Evolutionary conservation across 805 yeast genomes (phyloP).

Genomic region (Wilhelminamyces savonicus): DNA sequence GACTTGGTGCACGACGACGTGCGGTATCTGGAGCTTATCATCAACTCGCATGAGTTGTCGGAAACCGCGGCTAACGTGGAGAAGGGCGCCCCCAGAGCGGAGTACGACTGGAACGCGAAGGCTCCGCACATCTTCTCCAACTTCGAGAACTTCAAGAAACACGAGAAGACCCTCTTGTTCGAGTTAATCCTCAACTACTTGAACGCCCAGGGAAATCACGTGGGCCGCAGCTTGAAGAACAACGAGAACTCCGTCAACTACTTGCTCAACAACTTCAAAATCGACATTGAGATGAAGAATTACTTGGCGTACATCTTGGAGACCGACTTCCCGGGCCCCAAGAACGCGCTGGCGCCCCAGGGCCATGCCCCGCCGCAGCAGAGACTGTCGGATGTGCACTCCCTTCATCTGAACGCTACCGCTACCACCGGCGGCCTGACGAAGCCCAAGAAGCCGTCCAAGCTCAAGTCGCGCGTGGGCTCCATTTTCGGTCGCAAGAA

Average conservation of each 20-base stretch:
- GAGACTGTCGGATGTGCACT: no score
- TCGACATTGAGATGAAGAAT: conserved; percentile 30
- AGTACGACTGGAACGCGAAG: conserved; percentile 64
- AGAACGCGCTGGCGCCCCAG: conserved; percentile 1
- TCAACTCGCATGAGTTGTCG: conserved; percentile 38
- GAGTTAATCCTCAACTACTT: conserved; percentile 63
- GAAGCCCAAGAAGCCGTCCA: conserved; percentile 18
- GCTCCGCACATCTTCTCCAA: conserved; percentile 73
- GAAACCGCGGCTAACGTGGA: conserved; percentile 26
- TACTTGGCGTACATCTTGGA: conserved; percentile 29
- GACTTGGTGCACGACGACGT: conserved; percentile 48
- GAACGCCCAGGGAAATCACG: conserved; percentile 22
- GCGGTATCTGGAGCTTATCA: conserved; percentile 50
- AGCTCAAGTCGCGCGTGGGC: conserved; percentile 65
- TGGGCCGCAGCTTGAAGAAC: conserved; percentile 16
- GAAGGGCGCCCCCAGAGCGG: conserved; percentile 24
- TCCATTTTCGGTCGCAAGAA: conserved; percentile 62
- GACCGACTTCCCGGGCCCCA: conserved; percentile 5
- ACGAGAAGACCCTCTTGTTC: conserved; percentile 49
- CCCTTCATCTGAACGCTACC: no score
- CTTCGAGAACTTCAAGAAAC: conserved; percentile 64
- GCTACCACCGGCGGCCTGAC: no score
- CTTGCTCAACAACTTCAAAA: conserved; percentile 42
- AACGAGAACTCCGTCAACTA: conserved; percentile 64
- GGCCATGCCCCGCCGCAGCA: background rate